Evolutionary conservation across 257 asterid species (phyloP).

Genomic region (Ocimum tenuiflorum): DNA sequence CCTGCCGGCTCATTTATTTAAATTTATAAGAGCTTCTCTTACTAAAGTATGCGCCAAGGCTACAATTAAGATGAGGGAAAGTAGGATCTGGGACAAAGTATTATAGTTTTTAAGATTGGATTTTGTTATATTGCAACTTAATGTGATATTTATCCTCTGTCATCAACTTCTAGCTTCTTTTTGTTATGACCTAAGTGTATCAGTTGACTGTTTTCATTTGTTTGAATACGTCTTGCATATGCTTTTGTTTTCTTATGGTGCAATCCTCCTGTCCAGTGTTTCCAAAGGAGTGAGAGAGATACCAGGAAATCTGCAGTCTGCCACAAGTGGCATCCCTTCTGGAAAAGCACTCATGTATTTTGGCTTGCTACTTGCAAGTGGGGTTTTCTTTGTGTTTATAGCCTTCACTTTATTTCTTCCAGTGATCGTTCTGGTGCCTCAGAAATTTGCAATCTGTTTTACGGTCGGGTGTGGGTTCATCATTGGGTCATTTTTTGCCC

Average conservation of each 20-base stretch:
- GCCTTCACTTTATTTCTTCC: slow-evolving; percentile 88
- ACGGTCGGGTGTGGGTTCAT: slow-evolving; percentile 76
- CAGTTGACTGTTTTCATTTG: background rate
- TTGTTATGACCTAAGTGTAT: background rate
- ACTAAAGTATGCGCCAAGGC: background rate
- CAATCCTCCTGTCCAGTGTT: background rate
- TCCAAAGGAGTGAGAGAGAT: too few species aligned
- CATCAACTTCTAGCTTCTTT: slow-evolving; percentile 12
- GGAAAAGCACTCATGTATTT: slow-evolving; percentile 89
- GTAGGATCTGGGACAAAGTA: background rate
- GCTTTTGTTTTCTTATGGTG: background rate
- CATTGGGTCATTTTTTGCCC: slow-evolving; percentile 87
- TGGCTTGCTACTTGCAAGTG: slow-evolving; percentile 71
- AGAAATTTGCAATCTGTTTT: slow-evolving; percentile 85
- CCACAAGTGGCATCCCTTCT: slow-evolving; percentile 81
- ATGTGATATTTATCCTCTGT: background rate
- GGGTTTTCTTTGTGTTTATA: slow-evolving; percentile 78
- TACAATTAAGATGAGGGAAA: background rate
- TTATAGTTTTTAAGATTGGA: background rate
- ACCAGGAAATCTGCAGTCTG: slow-evolving; percentile 90
- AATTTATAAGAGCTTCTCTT: slow-evolving; percentile 1
- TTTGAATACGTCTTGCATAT: background rate
- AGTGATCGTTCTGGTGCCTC: slow-evolving; percentile 82
- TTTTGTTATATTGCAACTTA: background rate
- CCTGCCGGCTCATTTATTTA: background rate